Evolutionary conservation across 2,329 filamentous ascomycete species (phyloP).

Genomic region (Curvularia verruculosa): DNA sequence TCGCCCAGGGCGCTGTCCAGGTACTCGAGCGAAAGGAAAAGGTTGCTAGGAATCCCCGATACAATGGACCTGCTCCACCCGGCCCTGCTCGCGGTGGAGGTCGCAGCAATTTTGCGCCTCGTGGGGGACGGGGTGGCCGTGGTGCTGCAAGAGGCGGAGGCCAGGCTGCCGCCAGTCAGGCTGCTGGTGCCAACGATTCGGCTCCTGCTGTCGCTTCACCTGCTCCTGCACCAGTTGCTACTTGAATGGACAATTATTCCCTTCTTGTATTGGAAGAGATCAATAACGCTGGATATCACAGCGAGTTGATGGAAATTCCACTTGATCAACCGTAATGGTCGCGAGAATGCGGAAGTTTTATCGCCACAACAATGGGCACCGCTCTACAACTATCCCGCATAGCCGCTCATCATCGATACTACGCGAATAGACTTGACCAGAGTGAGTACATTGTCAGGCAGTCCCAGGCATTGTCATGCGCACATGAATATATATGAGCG

Average conservation of each 20-base stretch:
- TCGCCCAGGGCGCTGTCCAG: slow-evolving; percentile 85
- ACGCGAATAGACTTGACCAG: not conserved
- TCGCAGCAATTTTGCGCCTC: slow-evolving; percentile 41
- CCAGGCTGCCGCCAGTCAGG: slow-evolving; percentile 21
- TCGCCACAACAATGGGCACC: not conserved
- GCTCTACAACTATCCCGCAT: not conserved
- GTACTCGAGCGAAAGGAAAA: slow-evolving; percentile 80
- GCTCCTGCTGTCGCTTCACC: slow-evolving; percentile 15
- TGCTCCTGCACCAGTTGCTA: slow-evolving; percentile 13
- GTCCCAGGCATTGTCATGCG: not conserved
- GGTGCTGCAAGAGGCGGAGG: slow-evolving; percentile 42
- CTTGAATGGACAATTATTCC: not conserved
- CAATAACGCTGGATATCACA: not conserved
- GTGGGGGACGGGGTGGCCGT: slow-evolving; percentile 45
- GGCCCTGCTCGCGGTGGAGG: slow-evolving; percentile 40
- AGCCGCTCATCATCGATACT: not conserved
- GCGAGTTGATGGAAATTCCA: not conserved
- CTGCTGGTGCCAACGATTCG: slow-evolving; percentile 16
- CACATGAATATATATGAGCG: not conserved
- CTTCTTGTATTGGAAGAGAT: not conserved
- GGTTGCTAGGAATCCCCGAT: slow-evolving; percentile 36
- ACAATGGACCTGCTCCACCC: slow-evolving; percentile 34
- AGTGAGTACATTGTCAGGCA: not conserved
- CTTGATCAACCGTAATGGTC: not conserved
- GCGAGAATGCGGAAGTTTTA: not conserved